phyloP scores from a whole-genome alignment of 352 stramenopile species.

The Paralagenidium karlingii region DNA sequence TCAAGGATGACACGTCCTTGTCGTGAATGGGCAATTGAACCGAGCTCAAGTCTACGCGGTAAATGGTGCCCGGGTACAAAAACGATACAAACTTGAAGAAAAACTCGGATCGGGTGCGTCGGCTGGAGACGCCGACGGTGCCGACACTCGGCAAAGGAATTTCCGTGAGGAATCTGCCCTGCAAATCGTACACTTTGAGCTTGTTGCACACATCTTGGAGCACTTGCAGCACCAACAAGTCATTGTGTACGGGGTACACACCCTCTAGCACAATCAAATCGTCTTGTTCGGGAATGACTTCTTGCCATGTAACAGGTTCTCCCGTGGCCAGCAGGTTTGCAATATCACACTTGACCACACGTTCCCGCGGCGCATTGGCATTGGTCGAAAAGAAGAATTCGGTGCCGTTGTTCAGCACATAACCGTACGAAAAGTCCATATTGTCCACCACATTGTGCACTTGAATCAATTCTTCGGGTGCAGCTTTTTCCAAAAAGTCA shows the following conservation, averaged over 20 bases:
- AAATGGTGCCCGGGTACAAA: conserved; percentile 69
- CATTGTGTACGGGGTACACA: conserved; percentile 44
- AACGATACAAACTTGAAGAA: conserved; percentile 87
- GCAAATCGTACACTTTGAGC: conserved; percentile 65
- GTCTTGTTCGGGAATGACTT: conserved; percentile 74
- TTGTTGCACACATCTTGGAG: conserved; percentile 75
- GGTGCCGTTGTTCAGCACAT: conserved; percentile 80
- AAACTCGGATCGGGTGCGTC: conserved; percentile 64
- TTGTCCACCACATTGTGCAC: conserved; percentile 78
- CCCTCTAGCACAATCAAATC: conserved; percentile 60
- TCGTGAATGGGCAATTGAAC: conserved; percentile 40
- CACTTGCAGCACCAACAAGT: conserved; percentile 62
- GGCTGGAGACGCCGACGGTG: conserved; percentile 52
- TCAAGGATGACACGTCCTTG: conserved; percentile 27
- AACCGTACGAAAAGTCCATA: conserved; percentile 76
- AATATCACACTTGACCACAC: conserved; percentile 47
- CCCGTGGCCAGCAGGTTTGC: conserved; percentile 8
- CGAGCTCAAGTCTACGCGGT: conserved; percentile 42
- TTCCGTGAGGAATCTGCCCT: conserved; percentile 62
- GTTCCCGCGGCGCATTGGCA: conserved; percentile 61
- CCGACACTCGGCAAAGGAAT: conserved; percentile 53
- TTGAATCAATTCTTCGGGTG: conserved; percentile 24
- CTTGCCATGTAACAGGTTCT: conserved; percentile 33
- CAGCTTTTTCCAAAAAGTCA: no score
- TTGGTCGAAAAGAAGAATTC: conserved; percentile 85